Conservation (phyloP, 2,329 filamentous ascomycete genomes). For the Botrytis aclada region DNA sequence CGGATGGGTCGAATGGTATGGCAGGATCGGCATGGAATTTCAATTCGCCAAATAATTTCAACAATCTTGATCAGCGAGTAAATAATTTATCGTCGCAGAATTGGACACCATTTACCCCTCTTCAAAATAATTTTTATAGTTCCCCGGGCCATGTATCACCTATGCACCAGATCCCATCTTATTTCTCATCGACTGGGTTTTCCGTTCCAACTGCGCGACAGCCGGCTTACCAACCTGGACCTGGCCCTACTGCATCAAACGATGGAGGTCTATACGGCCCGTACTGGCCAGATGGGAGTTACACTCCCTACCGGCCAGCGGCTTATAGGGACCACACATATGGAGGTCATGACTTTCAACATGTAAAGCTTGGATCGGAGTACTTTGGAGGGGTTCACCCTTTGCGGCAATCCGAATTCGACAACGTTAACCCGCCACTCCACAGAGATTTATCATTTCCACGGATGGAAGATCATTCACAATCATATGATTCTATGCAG, state of each 20-base stretch:
- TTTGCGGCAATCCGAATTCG: conserved; percentile 20
- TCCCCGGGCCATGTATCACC: conserved; percentile 31
- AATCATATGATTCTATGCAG: conserved; percentile 14
- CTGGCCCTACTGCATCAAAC: conserved; percentile 57
- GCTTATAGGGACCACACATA: conserved; percentile 53
- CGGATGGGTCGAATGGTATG: conserved; percentile 21
- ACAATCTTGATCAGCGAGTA: conserved; percentile 22
- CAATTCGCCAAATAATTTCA: conserved; percentile 19
- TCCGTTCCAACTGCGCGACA: conserved; percentile 58
- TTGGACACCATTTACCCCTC: conserved; percentile 22
- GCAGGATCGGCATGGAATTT: background rate
- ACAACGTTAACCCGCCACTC: conserved; percentile 8
- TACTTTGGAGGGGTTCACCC: conserved; percentile 8
- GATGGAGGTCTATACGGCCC: conserved; percentile 56
- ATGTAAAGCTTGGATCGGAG: conserved; percentile 9
- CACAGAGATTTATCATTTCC: conserved; percentile 12
- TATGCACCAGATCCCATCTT: conserved; percentile 28
- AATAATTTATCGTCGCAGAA: conserved; percentile 9
- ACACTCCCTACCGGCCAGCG: conserved; percentile 52
- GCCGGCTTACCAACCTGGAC: conserved; percentile 54
- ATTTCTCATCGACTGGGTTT: conserved; percentile 41
- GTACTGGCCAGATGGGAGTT: conserved; percentile 62
- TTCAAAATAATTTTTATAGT: conserved; percentile 28
- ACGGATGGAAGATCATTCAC: conserved; percentile 5
- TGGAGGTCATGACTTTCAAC: conserved; percentile 21